Evolutionary conservation across 2,329 filamentous ascomycete species (phyloP).

Genomic region (Exophiala dermatitidis): DNA sequence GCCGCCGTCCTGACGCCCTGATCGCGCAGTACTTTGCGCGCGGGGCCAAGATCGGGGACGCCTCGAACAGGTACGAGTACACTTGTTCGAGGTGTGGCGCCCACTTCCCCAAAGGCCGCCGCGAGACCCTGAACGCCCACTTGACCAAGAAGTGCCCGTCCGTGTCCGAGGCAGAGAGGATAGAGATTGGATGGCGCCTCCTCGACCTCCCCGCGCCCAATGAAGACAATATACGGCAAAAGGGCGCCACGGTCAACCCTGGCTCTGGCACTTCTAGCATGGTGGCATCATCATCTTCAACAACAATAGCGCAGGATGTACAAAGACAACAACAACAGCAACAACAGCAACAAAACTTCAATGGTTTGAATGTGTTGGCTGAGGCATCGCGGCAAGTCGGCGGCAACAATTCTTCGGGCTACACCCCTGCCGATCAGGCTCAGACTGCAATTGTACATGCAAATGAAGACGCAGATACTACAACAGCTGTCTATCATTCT

Average conservation of each 20-base stretch:
- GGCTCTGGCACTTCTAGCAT: neutral
- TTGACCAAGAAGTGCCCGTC: constrained; percentile 81
- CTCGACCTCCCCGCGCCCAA: constrained; percentile 54
- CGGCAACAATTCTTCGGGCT: constrained; percentile 1
- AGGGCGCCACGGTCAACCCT: neutral
- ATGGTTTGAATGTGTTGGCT: constrained; percentile 75
- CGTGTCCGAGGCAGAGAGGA: constrained; percentile 65
- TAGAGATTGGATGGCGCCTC: constrained; percentile 65
- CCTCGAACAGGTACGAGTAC: constrained; percentile 85
- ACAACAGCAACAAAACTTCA: constrained; percentile 56
- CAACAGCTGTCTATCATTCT: no score
- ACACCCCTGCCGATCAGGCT: constrained; percentile 4
- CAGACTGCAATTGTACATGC: neutral
- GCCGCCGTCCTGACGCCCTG: constrained; percentile 73
- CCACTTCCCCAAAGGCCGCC: constrained; percentile 81
- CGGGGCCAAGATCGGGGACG: constrained; percentile 77
- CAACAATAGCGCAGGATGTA: no score
- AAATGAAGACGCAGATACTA: neutral
- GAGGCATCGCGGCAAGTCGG: constrained; percentile 78
- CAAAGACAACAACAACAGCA: constrained; percentile 22
- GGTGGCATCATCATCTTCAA: neutral
- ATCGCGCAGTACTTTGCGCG: constrained; percentile 85
- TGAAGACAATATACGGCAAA: constrained; percentile 29
- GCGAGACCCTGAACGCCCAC: constrained; percentile 73
- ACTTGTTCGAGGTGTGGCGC: constrained; percentile 84